Percentiles rank a stretch among this genome's conserved stretches.
Evolutionary conservation across 306 rosid species (phyloP).

Genomic region (Parietaria judaica): DNA sequence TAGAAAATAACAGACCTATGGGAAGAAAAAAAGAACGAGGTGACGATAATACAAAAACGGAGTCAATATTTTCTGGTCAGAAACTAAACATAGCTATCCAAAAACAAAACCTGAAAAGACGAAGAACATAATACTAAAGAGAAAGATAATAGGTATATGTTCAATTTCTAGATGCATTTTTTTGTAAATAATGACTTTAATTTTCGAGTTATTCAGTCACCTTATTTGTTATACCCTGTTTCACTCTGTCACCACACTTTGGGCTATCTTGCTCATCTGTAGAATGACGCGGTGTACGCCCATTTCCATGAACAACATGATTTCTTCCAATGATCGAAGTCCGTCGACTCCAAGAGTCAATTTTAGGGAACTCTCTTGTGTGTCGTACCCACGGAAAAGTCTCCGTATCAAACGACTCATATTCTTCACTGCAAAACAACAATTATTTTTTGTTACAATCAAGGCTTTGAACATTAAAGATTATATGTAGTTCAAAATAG

Average conservation of each 20-base stretch:
- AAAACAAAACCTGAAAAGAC: background rate
- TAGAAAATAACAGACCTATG: background rate
- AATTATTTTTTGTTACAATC: conserved; percentile 9
- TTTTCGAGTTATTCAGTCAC: conserved; percentile 26
- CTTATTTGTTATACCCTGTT: conserved; percentile 32
- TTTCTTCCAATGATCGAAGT: conserved; percentile 32
- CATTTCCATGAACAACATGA: conserved; percentile 26
- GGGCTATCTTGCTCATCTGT: conserved; percentile 31
- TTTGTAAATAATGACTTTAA: too few species aligned
- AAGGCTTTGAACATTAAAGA: background rate
- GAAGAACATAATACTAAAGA: background rate
- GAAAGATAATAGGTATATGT: background rate
- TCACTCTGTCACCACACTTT: conserved; percentile 23
- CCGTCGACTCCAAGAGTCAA: conserved; percentile 35
- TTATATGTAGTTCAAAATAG: background rate
- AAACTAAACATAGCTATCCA: background rate
- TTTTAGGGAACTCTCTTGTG: conserved; percentile 36
- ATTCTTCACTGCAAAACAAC: conserved; percentile 47
- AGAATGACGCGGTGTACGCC: conserved; percentile 36
- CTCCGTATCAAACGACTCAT: conserved; percentile 41
- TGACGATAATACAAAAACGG: background rate
- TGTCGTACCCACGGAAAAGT: conserved; percentile 68
- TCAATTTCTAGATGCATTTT: too few species aligned
- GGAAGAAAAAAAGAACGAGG: too few species aligned
- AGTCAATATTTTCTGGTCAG: background rate